Evolutionary conservation across 208 protist species (phyloP).

Genomic region (Wallacemonas collosoma): DNA sequence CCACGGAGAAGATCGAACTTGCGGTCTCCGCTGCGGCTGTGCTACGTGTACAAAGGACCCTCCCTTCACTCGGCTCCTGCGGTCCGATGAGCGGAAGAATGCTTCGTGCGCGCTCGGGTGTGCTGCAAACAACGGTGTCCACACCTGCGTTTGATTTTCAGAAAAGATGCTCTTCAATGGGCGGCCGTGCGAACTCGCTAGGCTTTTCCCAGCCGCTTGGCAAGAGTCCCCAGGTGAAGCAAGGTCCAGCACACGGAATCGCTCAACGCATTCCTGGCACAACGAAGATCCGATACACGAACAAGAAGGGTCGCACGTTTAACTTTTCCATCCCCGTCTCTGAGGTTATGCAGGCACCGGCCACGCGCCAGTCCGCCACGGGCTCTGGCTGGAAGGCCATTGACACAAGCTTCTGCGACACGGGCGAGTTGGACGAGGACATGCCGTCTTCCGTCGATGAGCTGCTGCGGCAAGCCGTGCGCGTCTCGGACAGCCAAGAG

Average conservation of each 20-base stretch:
- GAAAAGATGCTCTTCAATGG: conserved; percentile 18
- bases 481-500: conserved; percentile 10
- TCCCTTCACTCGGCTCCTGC: no score
- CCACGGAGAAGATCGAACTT: no score
- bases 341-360: conserved; percentile 76
- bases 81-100: no score
- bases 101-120: no score
- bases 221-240: conserved; percentile 67
- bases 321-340: conserved; percentile 78
- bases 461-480: conserved; percentile 21
- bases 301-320: conserved; percentile 82
- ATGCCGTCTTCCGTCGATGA: conserved; percentile 84
- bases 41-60: no score
- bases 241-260: conserved; percentile 30
- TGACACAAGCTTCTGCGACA: conserved; percentile 81
- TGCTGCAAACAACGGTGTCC: no score
- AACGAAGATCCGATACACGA: conserved; percentile 86
- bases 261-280: conserved; percentile 74
- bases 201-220: conserved; percentile 44
- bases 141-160: background rate
- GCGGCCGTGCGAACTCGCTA: conserved; percentile 27
- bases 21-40: no score
- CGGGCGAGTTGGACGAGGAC: conserved; percentile 77
- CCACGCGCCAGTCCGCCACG: conserved; percentile 36
- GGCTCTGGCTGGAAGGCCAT: conserved; percentile 62